A percentile compares a stretch with the other conserved stretches of the same genome.
phyloP scores from a whole-genome alignment of 805 yeast genomes.

The Pichia thaimueangensis region DNA sequence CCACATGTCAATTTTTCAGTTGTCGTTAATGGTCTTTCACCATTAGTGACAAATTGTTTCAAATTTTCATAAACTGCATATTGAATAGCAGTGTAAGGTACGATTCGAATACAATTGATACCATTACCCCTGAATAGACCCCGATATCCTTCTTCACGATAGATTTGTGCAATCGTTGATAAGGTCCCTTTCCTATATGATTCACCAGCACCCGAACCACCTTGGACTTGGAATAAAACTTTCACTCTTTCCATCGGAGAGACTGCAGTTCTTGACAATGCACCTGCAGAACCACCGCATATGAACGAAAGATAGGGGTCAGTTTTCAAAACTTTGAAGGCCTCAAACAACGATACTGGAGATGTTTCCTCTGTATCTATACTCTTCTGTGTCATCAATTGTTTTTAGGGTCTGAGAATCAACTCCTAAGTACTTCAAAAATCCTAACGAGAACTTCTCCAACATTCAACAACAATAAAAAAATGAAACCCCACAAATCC shows the following conservation, averaged over 20 bases:
- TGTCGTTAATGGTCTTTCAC: slow-evolving; percentile 38
- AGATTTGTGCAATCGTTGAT: slow-evolving; percentile 70
- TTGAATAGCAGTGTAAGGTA: slow-evolving; percentile 94
- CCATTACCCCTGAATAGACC: slow-evolving; percentile 91
- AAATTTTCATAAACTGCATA: slow-evolving; percentile 73
- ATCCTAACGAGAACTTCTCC: too few species aligned
- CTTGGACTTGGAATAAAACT: slow-evolving; percentile 86
- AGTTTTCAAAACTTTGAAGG: not conserved
- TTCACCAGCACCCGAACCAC: slow-evolving; percentile 35
- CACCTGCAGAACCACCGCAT: slow-evolving; percentile 76
- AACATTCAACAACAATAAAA: not conserved
- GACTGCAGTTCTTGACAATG: slow-evolving; percentile 81
- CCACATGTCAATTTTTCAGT: slow-evolving; percentile 68
- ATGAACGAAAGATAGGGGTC: slow-evolving; percentile 59
- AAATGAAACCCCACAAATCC: too few species aligned
- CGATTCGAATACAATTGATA: slow-evolving; percentile 79
- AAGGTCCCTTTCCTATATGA: slow-evolving; percentile 59
- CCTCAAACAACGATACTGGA: not conserved
- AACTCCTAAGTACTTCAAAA: too few species aligned
- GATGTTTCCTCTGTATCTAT: not conserved
- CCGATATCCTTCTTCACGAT: slow-evolving; percentile 83
- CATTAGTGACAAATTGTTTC: slow-evolving; percentile 35
- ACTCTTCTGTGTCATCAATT: slow-evolving; percentile 9
- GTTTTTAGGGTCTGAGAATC: too few species aligned
- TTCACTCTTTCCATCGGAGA: slow-evolving; percentile 95